A percentile compares a stretch with the other conserved stretches of the same genome.
Evolutionary conservation across 1,139 yeast species (phyloP).

Genomic region (Taiozyma sp.): DNA sequence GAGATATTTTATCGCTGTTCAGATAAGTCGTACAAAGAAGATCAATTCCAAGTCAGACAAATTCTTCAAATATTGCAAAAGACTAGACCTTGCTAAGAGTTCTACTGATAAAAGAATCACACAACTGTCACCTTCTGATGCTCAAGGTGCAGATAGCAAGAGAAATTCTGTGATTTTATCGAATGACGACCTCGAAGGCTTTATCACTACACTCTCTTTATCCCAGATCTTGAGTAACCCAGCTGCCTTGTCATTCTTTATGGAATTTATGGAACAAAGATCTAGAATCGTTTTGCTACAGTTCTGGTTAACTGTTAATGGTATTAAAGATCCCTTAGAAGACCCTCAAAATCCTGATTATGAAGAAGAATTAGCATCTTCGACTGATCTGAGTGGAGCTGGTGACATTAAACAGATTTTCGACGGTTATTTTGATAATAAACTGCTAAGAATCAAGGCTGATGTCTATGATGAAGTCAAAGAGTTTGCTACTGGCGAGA

Average conservation of each 20-base stretch:
- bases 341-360: slow-evolving; percentile 32
- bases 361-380: slow-evolving; percentile 20
- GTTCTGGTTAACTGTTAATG: slow-evolving; percentile 65
- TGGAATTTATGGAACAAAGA: slow-evolving; percentile 49
- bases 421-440: slow-evolving; percentile 33
- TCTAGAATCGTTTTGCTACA: slow-evolving; percentile 41
- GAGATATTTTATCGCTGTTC: slow-evolving; percentile 38
- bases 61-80: slow-evolving; percentile 23
- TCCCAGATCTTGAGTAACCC: slow-evolving; percentile 40
- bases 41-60: slow-evolving; percentile 18
- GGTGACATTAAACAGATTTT: slow-evolving; percentile 47
- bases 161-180: slow-evolving; percentile 10
- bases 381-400: slow-evolving; percentile 14
- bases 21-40: slow-evolving; percentile 27
- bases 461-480: slow-evolving; percentile 29
- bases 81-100: slow-evolving; percentile 29
- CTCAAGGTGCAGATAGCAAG: background rate
- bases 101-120: slow-evolving; percentile 29
- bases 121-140: slow-evolving; percentile 2
- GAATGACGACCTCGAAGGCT: slow-evolving; percentile 16
- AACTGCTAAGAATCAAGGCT: slow-evolving; percentile 27
- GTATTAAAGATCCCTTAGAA: slow-evolving; percentile 68
- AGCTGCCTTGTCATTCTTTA: slow-evolving; percentile 43
- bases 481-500: slow-evolving; percentile 24
- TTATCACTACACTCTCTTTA: slow-evolving; percentile 30